Evolutionary conservation across 2,329 filamentous ascomycete genomes (phyloP).

Genomic region (Fusarium pseudograminearum): DNA sequence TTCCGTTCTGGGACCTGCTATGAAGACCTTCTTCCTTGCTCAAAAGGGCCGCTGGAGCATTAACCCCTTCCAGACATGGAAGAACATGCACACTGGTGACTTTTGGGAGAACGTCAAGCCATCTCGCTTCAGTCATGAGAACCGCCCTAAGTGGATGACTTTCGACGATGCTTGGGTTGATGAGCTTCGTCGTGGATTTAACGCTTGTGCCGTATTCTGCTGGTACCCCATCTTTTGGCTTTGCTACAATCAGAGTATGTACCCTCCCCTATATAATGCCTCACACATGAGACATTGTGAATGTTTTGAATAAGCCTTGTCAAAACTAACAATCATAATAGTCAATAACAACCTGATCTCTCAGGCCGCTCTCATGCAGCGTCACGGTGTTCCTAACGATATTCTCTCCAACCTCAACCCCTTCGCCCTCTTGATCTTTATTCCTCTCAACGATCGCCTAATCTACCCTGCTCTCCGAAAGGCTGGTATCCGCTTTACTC

Average conservation of each 20-base stretch:
- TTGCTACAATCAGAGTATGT: slow-evolving; percentile 59
- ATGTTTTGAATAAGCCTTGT: not conserved
- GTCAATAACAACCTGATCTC: slow-evolving; percentile 70
- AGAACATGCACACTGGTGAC: slow-evolving; percentile 65
- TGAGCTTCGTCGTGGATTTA: slow-evolving; percentile 75
- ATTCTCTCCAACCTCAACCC: slow-evolving; percentile 80
- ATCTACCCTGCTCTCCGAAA: slow-evolving; percentile 77
- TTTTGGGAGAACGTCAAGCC: slow-evolving; percentile 80
- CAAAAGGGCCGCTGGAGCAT: slow-evolving; percentile 77
- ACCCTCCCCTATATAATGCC: not conserved
- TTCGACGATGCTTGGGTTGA: slow-evolving; percentile 86
- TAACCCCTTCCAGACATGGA: slow-evolving; percentile 72
- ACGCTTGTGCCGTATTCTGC: slow-evolving; percentile 75
- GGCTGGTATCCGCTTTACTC: slow-evolving; percentile 74
- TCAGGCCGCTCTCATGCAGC: slow-evolving; percentile 74
- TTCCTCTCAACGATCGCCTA: slow-evolving; percentile 75
- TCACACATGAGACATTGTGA: too few relatives aligned
- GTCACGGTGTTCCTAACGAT: slow-evolving; percentile 81
- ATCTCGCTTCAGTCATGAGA: slow-evolving; percentile 65
- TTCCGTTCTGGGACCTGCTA: slow-evolving; percentile 74
- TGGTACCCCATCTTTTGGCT: slow-evolving; percentile 75
- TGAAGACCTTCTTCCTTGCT: slow-evolving; percentile 70
- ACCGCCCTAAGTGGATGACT: slow-evolving; percentile 76
- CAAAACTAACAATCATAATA: slow-evolving; percentile 45
- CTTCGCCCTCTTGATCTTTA: slow-evolving; percentile 78